Percentiles rank a stretch among this genome's conserved stretches.
Conservation (phyloP, 768 basidiomycete genomes). For the Termitomyces heimii region DNA sequence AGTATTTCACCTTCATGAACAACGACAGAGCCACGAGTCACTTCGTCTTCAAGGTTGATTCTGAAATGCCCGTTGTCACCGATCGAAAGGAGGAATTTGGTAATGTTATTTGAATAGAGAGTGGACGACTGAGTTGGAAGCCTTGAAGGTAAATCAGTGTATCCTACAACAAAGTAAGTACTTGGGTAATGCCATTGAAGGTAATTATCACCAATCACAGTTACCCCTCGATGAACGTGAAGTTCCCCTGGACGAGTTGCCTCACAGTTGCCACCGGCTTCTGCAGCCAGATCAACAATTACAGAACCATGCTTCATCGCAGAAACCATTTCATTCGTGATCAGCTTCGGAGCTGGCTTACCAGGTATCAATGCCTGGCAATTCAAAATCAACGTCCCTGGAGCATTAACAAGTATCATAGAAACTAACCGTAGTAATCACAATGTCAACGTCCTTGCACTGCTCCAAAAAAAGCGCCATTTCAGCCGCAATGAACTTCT, state of each 20-base stretch:
- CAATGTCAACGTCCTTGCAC: constrained; percentile 84
- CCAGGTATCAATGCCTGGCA: constrained; percentile 77
- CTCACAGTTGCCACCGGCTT: constrained; percentile 88
- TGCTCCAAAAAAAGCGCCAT: constrained; percentile 88
- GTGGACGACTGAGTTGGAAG: constrained; percentile 87
- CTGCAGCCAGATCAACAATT: constrained; percentile 81
- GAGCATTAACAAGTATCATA: background rate
- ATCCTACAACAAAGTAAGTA: constrained; percentile 37
- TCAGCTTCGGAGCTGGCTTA: constrained; percentile 79
- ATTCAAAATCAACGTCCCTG: background rate
- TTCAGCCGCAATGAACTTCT: constrained; percentile 84
- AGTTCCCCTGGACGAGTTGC: constrained; percentile 77
- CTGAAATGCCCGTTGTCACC: constrained; percentile 56
- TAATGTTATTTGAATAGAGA: constrained; percentile 87
- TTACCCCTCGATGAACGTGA: constrained; percentile 66
- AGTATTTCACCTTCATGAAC: constrained; percentile 62
- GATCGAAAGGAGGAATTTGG: constrained; percentile 82
- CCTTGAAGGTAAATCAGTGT: constrained; percentile 82
- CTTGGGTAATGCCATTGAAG: background rate
- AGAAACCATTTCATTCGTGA: constrained; percentile 79
- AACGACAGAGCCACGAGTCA: constrained; percentile 75
- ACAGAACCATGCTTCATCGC: constrained; percentile 93
- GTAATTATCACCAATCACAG: constrained; percentile 58
- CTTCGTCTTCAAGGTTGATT: constrained; percentile 77
- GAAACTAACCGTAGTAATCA: constrained; percentile 67